Evolutionary conservation across 2,329 filamentous ascomycete species (phyloP), one percentile per base, ranked within the genome.

Genomic region (Neurospora crassa): DNA sequence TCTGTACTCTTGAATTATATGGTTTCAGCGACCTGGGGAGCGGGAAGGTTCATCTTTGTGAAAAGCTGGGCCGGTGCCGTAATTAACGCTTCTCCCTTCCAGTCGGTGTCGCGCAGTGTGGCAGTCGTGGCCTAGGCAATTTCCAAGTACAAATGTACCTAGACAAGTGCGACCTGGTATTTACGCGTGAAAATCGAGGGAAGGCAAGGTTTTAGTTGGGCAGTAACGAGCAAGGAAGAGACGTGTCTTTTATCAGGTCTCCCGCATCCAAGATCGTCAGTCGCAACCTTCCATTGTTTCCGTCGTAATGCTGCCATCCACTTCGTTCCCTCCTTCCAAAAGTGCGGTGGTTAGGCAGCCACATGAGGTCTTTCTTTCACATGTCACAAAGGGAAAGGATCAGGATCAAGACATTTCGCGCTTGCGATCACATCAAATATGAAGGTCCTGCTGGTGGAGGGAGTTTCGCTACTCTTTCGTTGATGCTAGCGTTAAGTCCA

Each of bases 281-380:
- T 7, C 8, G 0, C 3, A 18, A 11, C 8, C 18, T n/a, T 10
- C 1, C 42, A 4, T 2, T n/a, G 11, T 5, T 43, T 1, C 18
- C 18, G 18, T 7, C 1, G 10, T 10, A 10, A 8, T 18, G 16
- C 7, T 43, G 3, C 7, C 1, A 7, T 10, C 2, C 42, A 2
- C 18, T 45, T 43, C 3, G 18, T 5, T 43, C 1, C 3, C 8
- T n/a, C 8, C 3, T n/a, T 8, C 42, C 42, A 1, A 43, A 11
- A n/a, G 42, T 11, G 18, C 18, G 18, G 18, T 11, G 10, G 18
- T 43, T 43, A 5, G 18, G 42, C 42, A 43, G 29, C 5, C 29
- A 29, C 4, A 29, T 3, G 4, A 29, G 3, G 29, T 29, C 4
- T 29, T 29, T 29, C 29, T 29, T 10, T 43, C 42, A n/a, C 16